Conservation (phyloP, 2,329 filamentous ascomycete species). For the Botrytis fragariae region DNA sequence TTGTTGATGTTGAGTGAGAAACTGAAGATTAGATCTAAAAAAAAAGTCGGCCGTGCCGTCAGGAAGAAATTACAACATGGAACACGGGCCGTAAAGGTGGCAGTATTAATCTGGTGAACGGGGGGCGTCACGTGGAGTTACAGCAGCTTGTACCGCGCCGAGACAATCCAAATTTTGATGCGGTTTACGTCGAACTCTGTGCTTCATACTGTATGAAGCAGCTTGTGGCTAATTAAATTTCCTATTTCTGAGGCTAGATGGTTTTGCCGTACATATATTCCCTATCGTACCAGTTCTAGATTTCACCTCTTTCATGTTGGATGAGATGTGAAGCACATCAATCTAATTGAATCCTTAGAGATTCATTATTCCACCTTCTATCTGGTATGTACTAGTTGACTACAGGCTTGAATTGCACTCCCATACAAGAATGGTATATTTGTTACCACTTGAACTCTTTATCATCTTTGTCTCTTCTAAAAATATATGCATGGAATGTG, state of each 20-base stretch:
- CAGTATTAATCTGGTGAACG: not conserved
- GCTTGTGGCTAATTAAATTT: not conserved
- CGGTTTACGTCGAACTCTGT: fast-evolving
- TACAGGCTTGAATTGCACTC: not conserved
- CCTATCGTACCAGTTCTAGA: not conserved
- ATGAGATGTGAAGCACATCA: not conserved
- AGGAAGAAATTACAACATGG: no score
- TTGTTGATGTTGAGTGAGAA: not conserved
- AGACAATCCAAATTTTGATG: not conserved
- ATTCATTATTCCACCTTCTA: not conserved
- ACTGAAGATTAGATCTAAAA: not conserved
- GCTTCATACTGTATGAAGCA: not conserved
- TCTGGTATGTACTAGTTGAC: not conserved
- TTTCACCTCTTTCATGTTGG: not conserved
- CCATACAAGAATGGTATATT: not conserved
- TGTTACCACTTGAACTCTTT: not conserved
- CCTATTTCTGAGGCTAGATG: not conserved
- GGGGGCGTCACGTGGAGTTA: not conserved
- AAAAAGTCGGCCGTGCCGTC: fast-evolving
- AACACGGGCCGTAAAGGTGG: not conserved
- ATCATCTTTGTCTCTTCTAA: not conserved
- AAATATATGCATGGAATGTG: not conserved
- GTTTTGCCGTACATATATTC: not conserved
- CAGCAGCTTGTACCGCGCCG: not conserved
- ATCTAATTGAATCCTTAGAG: not conserved